These are phyloP conservation scores for Cordyceps fumosorosea DNA, from an alignment of 2,329 filamentous ascomycete genomes.

Conservation along the genomic window DNA sequence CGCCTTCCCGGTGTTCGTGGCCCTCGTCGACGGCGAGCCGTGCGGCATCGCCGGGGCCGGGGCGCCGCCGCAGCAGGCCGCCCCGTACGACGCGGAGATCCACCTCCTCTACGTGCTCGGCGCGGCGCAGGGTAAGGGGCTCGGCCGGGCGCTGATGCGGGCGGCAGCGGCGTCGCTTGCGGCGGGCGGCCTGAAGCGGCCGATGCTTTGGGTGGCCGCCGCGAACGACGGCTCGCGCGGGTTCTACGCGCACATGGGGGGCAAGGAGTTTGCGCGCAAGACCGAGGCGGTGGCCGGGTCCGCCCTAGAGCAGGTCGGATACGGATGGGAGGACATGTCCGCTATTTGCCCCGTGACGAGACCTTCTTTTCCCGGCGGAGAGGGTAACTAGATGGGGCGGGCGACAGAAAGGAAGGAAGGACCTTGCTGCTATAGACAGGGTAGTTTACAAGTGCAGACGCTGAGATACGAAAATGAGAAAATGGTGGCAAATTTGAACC, in stretches of 20 bases:
- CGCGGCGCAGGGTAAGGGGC: neutral
- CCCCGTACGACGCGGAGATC: neutral
- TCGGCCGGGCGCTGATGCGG: slow-evolving; percentile 6
- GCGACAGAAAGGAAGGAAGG: neutral
- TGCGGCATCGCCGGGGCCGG: neutral
- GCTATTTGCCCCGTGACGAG: neutral
- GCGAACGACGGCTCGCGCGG: neutral
- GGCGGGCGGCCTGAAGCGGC: slow-evolving; percentile 3
- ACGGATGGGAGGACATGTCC: neutral
- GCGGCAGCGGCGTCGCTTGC: neutral
- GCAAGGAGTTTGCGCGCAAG: neutral
- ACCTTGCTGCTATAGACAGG: neutral
- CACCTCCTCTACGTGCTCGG: neutral
- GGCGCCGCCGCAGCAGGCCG: neutral
- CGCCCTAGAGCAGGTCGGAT: neutral
- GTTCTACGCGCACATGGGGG: slow-evolving; percentile 9
- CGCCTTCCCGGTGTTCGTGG: neutral
- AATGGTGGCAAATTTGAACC: neutral
- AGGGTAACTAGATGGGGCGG: no score
- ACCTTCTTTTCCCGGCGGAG: no score
- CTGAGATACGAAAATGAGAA: neutral
- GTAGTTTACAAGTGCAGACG: neutral
- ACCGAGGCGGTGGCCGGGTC: neutral
- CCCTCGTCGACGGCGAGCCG: slow-evolving; percentile 2
- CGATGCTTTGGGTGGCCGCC: slow-evolving; percentile 4